Evolutionary conservation across 169 alveolate genomes (phyloP).

Genomic region (Theileria orientalis): DNA sequence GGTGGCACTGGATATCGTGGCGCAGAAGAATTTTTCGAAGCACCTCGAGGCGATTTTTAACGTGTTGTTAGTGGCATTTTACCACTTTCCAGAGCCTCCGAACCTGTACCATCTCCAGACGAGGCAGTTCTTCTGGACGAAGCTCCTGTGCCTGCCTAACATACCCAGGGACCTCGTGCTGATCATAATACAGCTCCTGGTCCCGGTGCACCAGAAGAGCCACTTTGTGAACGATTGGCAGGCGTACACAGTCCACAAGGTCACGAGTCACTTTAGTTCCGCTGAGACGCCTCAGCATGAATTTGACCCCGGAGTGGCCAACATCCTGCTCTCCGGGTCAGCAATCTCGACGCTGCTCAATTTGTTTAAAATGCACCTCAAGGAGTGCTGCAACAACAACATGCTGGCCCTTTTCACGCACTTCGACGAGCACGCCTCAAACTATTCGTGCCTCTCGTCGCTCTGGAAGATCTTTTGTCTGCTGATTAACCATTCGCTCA

Average conservation of each 20-base stretch:
- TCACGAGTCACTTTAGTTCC: not conserved
- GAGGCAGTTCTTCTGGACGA: constrained; percentile 8
- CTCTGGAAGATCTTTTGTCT: constrained; percentile 30
- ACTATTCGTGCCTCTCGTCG: constrained; percentile 15
- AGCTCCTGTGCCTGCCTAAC: constrained; percentile 10
- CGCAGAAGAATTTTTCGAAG: not conserved
- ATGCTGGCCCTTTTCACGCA: not conserved
- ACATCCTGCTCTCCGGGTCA: constrained; percentile 17
- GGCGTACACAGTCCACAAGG: not conserved
- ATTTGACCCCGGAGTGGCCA: constrained; percentile 15
- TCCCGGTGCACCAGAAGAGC: constrained; percentile 8
- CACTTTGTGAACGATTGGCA: constrained; percentile 16
- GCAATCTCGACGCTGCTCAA: not conserved
- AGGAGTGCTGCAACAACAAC: constrained; percentile 29
- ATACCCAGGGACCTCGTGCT: constrained; percentile 7
- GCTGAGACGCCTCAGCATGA: not conserved
- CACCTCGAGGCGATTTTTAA: constrained; percentile 7
- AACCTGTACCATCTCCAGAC: constrained; percentile 10
- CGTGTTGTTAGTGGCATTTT: constrained; percentile 4
- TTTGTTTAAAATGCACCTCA: constrained; percentile 25
- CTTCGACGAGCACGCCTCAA: constrained; percentile 9
- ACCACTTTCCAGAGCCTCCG: constrained; percentile 5
- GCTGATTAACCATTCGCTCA: constrained; percentile 37
- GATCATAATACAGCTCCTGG: constrained; percentile 7
- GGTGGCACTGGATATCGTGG: not conserved